phyloP scores from a whole-genome alignment of 169 alveolate species.

The Eimeria tenella region DNA sequence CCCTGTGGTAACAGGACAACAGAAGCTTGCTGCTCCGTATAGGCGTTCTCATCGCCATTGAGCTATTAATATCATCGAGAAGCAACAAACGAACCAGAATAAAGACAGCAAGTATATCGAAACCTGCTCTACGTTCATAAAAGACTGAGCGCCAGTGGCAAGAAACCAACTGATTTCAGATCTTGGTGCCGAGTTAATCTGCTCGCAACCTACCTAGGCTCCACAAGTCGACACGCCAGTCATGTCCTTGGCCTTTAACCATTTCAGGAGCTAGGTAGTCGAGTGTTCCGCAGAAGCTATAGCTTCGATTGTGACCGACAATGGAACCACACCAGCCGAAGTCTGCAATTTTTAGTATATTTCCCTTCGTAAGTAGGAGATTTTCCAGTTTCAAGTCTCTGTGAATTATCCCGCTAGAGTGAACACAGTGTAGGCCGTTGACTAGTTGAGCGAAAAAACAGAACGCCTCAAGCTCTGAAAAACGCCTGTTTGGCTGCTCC shows the following conservation, averaged over 20 bases:
- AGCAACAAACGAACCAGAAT: background rate
- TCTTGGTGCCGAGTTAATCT: background rate
- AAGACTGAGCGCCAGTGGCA: too few species aligned
- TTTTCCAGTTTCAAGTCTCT: slow-evolving; percentile 95
- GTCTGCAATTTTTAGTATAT: slow-evolving; percentile 91
- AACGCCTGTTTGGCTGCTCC: slow-evolving; percentile 87
- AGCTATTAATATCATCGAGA: background rate
- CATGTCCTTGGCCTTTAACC: slow-evolving; percentile 94
- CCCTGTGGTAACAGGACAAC: slow-evolving; percentile 55
- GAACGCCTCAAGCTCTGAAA: slow-evolving; percentile 91
- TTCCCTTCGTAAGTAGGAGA: slow-evolving; percentile 88
- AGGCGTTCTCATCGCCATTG: background rate
- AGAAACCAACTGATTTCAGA: too few species aligned
- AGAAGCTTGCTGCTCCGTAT: background rate
- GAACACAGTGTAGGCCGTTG: slow-evolving; percentile 94
- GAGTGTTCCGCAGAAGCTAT: slow-evolving; percentile 95
- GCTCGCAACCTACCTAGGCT: slow-evolving; percentile 86
- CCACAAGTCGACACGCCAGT: slow-evolving; percentile 94
- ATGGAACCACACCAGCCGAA: slow-evolving; percentile 92
- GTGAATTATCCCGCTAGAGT: slow-evolving; percentile 90
- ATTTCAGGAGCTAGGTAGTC: slow-evolving; percentile 96
- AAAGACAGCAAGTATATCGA: too few species aligned
- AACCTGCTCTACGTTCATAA: too few species aligned
- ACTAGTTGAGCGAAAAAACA: slow-evolving; percentile 91
- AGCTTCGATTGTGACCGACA: slow-evolving; percentile 81